Evolutionary conservation across 73 alveolate species (phyloP).

Genomic region (Loxodes magnus): DNA sequence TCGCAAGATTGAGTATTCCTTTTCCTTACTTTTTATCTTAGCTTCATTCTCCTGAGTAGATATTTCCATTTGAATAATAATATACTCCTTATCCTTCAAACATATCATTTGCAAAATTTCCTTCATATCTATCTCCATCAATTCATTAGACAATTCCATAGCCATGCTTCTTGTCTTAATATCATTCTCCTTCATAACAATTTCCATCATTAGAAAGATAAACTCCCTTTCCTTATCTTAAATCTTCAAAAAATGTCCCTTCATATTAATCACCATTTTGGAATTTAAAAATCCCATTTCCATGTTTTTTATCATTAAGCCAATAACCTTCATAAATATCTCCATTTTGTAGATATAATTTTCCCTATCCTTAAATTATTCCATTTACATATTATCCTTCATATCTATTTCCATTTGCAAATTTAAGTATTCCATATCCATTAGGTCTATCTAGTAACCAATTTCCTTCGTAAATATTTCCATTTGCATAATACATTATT

Average conservation of each 20-base stretch:
- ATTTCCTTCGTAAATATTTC: slow-evolving; percentile 67
- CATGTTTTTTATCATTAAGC: slow-evolving; percentile 36
- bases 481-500: slow-evolving; percentile 31
- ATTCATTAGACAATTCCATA: slow-evolving; percentile 30
- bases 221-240: slow-evolving; percentile 13
- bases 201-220: slow-evolving; percentile 34
- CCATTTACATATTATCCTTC: slow-evolving; percentile 72
- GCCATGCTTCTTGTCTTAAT: slow-evolving; percentile 52
- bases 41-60: slow-evolving; percentile 21
- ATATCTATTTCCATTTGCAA: slow-evolving; percentile 44
- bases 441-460: slow-evolving; percentile 62
- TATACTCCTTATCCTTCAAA: slow-evolving; percentile 11
- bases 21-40: slow-evolving; percentile 55
- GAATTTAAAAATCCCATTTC: slow-evolving; percentile 40
- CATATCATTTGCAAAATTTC: slow-evolving; percentile 16
- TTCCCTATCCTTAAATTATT: slow-evolving; percentile 51
- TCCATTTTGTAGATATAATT: slow-evolving; percentile 21
- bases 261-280: slow-evolving; percentile 13
- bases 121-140: slow-evolving; percentile 16
- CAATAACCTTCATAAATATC: slow-evolving; percentile 13
- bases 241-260: slow-evolving; percentile 20
- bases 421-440: slow-evolving; percentile 51
- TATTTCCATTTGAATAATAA: slow-evolving; percentile 22
- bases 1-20: slow-evolving; percentile 58
- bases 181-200: slow-evolving; percentile 73